A percentile compares a stretch with the other conserved stretches of the same genome.
Conservation (phyloP, 257 asterid genomes). For the Scutellaria barbata region DNA sequence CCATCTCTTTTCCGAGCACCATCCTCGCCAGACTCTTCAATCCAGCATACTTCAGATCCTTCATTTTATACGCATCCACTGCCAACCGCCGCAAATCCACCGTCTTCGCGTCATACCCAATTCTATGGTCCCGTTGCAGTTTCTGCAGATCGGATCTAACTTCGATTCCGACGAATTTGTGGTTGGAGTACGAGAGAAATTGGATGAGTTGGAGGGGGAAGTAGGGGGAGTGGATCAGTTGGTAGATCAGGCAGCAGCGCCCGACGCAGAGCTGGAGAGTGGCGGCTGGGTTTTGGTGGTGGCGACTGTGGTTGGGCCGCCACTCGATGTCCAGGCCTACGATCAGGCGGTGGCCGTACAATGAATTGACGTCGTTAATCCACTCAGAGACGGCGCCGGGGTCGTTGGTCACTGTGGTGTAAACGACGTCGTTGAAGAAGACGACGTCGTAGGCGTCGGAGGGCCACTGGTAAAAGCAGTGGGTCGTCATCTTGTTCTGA, state of each 20-base stretch:
- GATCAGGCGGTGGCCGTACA: conserved; percentile 40
- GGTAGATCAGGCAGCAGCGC: conserved; percentile 46
- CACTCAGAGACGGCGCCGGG: conserved; percentile 37
- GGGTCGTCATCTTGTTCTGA: not conserved
- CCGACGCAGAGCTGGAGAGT: conserved; percentile 52
- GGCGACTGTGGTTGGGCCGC: conserved; percentile 40
- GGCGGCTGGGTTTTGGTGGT: conserved; percentile 44
- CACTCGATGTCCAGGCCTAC: conserved; percentile 55
- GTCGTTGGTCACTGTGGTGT: conserved; percentile 42
- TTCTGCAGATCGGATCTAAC: conserved; percentile 44
- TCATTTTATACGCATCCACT: conserved; percentile 14
- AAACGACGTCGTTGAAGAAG: conserved; percentile 38
- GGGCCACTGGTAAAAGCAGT: conserved; percentile 10
- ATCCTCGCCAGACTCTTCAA: conserved; percentile 40
- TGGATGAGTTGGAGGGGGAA: conserved; percentile 36
- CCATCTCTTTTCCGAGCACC: conserved; percentile 44
- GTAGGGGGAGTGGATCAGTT: conserved; percentile 41
- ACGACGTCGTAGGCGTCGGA: conserved; percentile 33
- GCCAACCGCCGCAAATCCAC: conserved; percentile 49
- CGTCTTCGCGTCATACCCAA: conserved; percentile 33
- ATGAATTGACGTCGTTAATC: conserved; percentile 32
- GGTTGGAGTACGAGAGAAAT: conserved; percentile 38
- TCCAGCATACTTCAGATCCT: conserved; percentile 33
- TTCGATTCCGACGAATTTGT: conserved; percentile 48
- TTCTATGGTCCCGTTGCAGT: conserved; percentile 37